A percentile compares a stretch with the other conserved stretches of the same genome.
phyloP scores from a whole-genome alignment of 306 rosid genomes.

The Amphicarpaea edgeworthii region DNA sequence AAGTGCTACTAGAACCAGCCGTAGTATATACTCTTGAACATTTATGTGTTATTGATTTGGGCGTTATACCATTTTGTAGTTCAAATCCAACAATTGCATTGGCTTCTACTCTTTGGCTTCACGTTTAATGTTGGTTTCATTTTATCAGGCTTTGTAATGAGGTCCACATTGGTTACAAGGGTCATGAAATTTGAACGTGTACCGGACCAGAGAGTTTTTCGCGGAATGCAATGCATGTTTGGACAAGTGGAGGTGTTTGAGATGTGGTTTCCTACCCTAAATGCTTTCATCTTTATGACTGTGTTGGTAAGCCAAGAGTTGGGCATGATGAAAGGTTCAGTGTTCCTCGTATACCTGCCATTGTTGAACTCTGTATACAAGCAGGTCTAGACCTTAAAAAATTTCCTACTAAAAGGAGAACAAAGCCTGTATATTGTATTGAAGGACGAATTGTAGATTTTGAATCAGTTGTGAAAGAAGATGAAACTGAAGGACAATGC shows the following conservation, averaged over 20 bases:
- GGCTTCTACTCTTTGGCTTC: constrained; percentile 30
- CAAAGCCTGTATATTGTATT: constrained; percentile 73
- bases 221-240: constrained; percentile 68
- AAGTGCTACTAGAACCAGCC: constrained; percentile 1
- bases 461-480: constrained; percentile 55
- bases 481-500: constrained; percentile 33
- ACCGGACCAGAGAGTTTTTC: constrained; percentile 67
- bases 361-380: constrained; percentile 84
- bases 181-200: constrained; percentile 88
- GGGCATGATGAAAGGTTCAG: constrained; percentile 72
- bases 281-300: constrained; percentile 84
- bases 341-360: constrained; percentile 74
- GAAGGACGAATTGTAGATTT: constrained; percentile 95
- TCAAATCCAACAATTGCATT: constrained; percentile 24
- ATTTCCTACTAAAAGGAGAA: constrained; percentile 78
- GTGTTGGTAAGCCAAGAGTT: constrained; percentile 85
- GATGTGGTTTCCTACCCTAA: constrained; percentile 71
- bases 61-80: constrained; percentile 28
- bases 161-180: constrained; percentile 72
- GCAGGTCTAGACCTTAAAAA: constrained; percentile 76
- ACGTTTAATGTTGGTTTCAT: constrained; percentile 27
- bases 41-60: constrained; percentile 15
- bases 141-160: constrained; percentile 67
- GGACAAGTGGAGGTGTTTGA: constrained; percentile 75
- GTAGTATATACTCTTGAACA: not conserved